These are phyloP conservation scores for Panaeolus cyanescens DNA, from an alignment of 768 basidiomycete genomes.

Conservation along the genomic window DNA sequence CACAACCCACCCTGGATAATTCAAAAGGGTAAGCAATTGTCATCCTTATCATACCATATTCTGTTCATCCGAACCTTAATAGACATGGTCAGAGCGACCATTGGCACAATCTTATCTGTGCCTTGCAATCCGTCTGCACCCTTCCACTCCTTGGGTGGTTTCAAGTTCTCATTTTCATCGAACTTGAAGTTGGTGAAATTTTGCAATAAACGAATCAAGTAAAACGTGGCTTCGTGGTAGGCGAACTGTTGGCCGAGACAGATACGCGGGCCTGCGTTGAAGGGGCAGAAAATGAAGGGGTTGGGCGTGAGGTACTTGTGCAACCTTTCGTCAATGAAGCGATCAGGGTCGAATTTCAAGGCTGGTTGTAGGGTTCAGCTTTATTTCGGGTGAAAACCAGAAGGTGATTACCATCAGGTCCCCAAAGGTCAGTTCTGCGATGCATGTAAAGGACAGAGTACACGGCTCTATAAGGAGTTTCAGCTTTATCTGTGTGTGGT, in stretches of 20 bases:
- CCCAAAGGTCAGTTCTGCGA: slow-evolving; percentile 54
- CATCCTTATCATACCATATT: not conserved
- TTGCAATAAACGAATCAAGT: slow-evolving; percentile 56
- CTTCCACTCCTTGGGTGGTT: slow-evolving; percentile 46
- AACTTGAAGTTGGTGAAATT: slow-evolving; percentile 44
- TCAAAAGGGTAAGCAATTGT: not conserved
- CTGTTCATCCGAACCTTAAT: slow-evolving; percentile 26
- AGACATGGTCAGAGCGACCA: slow-evolving; percentile 46
- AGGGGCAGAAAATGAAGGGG: slow-evolving; percentile 40
- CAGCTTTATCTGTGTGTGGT: not conserved
- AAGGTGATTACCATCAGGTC: slow-evolving; percentile 49
- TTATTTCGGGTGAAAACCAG: not conserved
- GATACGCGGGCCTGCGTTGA: slow-evolving; percentile 41
- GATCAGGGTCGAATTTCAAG: slow-evolving; percentile 52
- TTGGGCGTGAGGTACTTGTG: slow-evolving; percentile 47
- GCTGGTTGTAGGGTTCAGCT: slow-evolving; percentile 25
- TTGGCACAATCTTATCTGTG: slow-evolving; percentile 37
- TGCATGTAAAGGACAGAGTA: slow-evolving; percentile 41
- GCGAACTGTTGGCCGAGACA: slow-evolving; percentile 48
- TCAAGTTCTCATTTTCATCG: slow-evolving; percentile 39
- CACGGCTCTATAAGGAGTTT: slow-evolving; percentile 17
- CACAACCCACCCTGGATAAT: slow-evolving; percentile 25
- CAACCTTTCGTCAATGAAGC: slow-evolving; percentile 55
- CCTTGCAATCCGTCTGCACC: slow-evolving; percentile 34
- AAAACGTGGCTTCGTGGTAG: slow-evolving; percentile 59